Base-by-base conservation (phyloP, 345 rosid species). In the Rhodamnia argentea region DNA sequence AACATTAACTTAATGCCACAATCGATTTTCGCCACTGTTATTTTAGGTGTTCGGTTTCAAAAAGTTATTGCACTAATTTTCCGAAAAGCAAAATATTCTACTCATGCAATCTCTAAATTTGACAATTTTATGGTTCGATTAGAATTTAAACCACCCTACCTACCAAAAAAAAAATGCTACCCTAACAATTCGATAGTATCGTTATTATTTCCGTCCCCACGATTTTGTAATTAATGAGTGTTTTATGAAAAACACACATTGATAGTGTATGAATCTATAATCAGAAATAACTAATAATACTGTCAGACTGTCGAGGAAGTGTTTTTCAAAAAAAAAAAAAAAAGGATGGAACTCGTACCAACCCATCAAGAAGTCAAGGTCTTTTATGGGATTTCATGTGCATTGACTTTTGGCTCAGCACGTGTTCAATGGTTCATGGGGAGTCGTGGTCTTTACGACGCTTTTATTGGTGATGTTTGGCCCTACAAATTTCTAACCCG, bases 11-110 rank as follows among this genome's bases (percentile, higher is more conserved):
- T 13, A 62, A 62, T 27, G 40, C 74, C 74, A 14, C 3, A 27
- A 62, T 62, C 10, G 7, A 60, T 60, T 60, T 14, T 62, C 1
- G 22, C 2, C 40, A 3, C 0, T 62, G 32, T 27, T 1, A 60
- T 3, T 60, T 59, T 60, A 14, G 4, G 37, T 27, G 10, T 27
- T 27, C 0, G 0, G 0, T 13, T 60, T 14, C 13, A n/a, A 1
- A n/a, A 27, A n/a, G 37, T 6, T 27, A 27, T 60, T 10, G 16
- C 37, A 7, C 32, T 27, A 27, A 6, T 59, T 59, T 59, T n/a
- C 0, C 8, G 13, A 26, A 14, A 59, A 59, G 70, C 70, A 59
- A n/a, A n/a, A n/a, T 60, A 60, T 27, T 26, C 74, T 60, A 60
- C 5, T 60, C 16, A 60, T 27, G 10, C 40, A 60, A 27, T 27